Base-by-base conservation (phyloP, 352 stramenopile genomes). In the Phytophthora pisi region DNA sequence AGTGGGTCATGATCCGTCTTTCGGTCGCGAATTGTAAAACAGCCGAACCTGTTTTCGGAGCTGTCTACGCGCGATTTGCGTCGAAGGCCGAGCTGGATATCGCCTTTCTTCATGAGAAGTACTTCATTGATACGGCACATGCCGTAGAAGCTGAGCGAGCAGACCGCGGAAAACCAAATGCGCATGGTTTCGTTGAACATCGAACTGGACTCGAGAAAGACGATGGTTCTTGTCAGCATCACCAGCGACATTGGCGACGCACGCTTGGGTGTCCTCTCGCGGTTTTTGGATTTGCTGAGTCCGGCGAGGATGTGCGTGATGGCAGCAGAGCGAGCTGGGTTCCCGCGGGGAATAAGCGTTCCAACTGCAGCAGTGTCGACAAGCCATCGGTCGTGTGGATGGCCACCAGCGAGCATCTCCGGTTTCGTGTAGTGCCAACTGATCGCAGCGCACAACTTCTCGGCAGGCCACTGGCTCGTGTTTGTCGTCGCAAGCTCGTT, bases 61-160 rank as follows among this genome's bases (percentile, higher is more conserved):
- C 13, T 36, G 6, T 18, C 38, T 15, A 56, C 45, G 47, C 30
- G 46, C 13, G 36, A 57, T 11, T 57, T 40, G 8, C 49, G 49
- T 20, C 26, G 34, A 43, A 65, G 55, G 0, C 40, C 49, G 24
- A 49, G 47, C 30, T 61, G 63, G 20, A 64, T 65, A 31, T 64
- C 62, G n/a, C 38, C 18, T 20, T 56, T 64, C 8, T 54, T 59
- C 40, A 69, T 64, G 2, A 55, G 28, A 2, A 65, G 50, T 2
- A 57, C 63, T 50, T 57, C 49, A 2, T 64, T 59, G 36, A 74
- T 72, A 2, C 61, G 57, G n/a, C 61, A 78, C 65, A 74, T 78
- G 7, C 61, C 45, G 23, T 78, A 75, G 59, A 72, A 78, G 18
- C 54, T 56, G 0, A 60, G 49, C 5, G 23, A n/a, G 40, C 47